These are phyloP conservation scores for Geotrichum carabidarum DNA, from an alignment of 1,139 yeast genomes.

Conservation along the genomic window DNA sequence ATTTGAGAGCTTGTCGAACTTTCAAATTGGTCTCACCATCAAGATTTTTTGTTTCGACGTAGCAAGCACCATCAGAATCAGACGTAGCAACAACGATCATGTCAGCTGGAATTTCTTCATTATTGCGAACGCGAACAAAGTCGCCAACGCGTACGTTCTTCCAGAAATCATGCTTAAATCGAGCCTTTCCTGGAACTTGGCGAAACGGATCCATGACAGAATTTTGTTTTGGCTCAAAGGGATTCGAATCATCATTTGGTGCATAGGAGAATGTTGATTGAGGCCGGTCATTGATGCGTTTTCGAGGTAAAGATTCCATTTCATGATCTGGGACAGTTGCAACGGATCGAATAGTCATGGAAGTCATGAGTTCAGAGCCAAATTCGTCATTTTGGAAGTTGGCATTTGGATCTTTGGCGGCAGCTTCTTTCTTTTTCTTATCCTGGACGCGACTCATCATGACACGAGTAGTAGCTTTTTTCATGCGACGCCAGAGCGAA, in stretches of 20 bases:
- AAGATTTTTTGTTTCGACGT: constrained; percentile 86
- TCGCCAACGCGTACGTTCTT: constrained; percentile 88
- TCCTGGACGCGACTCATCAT: constrained; percentile 21
- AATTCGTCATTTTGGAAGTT: constrained; percentile 11
- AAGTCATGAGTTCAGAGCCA: constrained; percentile 25
- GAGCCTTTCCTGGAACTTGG: constrained; percentile 38
- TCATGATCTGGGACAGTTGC: constrained; percentile 17
- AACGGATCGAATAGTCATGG: constrained; percentile 19
- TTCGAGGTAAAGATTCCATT: constrained; percentile 18
- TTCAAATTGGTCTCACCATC: constrained; percentile 96
- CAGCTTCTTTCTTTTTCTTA: neutral
- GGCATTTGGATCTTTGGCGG: constrained; percentile 1
- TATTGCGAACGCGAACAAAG: constrained; percentile 71
- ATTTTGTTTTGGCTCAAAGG: constrained; percentile 20
- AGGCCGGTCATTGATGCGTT: constrained; percentile 13
- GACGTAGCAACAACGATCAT: constrained; percentile 72
- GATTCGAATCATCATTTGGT: constrained; percentile 16
- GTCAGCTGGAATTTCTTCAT: constrained; percentile 95
- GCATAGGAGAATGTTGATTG: constrained; percentile 6
- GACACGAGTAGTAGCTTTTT: constrained; percentile 44
- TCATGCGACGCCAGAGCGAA: constrained; percentile 61
- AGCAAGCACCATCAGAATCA: constrained; percentile 86
- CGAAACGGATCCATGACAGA: constrained; percentile 36
- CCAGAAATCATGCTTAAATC: constrained; percentile 74
- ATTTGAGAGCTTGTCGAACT: constrained; percentile 65